Base-by-base conservation (phyloP, 371 early-diverging fungal genomes). In the Mucor mucedo region DNA sequence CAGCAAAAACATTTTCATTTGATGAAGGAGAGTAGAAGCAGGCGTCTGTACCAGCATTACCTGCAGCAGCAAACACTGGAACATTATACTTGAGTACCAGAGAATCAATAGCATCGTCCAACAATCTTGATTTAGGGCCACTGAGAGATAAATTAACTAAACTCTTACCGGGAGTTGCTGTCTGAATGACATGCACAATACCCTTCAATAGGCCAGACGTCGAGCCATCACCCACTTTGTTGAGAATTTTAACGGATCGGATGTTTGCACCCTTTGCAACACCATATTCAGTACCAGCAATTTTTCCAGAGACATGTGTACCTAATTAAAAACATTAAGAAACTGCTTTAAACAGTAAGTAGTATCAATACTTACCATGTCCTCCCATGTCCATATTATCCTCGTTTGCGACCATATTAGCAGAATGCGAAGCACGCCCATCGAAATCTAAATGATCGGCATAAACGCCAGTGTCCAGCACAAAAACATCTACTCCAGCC, bases 271-370 rank as follows among this genome's bases (percentile, higher is more conserved):
- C 80, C 62, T 92, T 93, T 27, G 93, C 91, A 3, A 94, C 87
- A 33, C 93, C 95, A 70, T 82, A 87, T 2, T 73, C 78, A 14
- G 75, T 70, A 1, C 93, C 93, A 32, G 79, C 90, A 42, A 91
- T 84, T 27, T 87, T 82, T 13, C 87, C 93, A 2, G 93, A 89
- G 7, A 91, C 92, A 76, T 93, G 93, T 2, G 94, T 93, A 0
- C 90, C 84, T 67, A 29, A 71, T 65, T 21, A 47, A 4, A 47
- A 21, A 4, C n/a, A 4, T 8, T 5, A 21, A 47, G 21, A 47
- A 21, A 16, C 16, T 8, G 35, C 35, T 8, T 35, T 35, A 9
- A 47, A 21, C 8, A 5, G 21, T 5, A 47, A 27, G 13, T 3
- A 5, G 6, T 21, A 0, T 8, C 56, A 29, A 33, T 35, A 35